Evolutionary conservation across 139 green algal species (phyloP).

Genomic region (Chlamydomonas sphaeroides): DNA sequence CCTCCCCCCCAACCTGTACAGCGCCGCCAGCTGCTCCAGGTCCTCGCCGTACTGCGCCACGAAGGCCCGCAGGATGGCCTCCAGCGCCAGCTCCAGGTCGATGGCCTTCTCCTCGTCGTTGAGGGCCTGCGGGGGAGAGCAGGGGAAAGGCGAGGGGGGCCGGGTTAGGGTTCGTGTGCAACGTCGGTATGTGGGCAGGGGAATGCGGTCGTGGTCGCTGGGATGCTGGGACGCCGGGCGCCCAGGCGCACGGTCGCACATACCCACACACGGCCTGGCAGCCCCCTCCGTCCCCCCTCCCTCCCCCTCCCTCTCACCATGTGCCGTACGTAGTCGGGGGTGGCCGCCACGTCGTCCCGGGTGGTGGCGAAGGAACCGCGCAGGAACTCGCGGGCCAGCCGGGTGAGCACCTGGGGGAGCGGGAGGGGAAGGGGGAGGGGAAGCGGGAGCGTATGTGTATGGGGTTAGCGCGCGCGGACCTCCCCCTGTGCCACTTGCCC

Average conservation of each 20-base stretch:
- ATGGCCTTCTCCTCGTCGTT: conserved; percentile 54
- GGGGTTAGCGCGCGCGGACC: too few species aligned
- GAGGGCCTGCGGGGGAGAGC: conserved; percentile 20
- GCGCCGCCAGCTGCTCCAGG: conserved; percentile 25
- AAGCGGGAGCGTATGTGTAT: too few species aligned
- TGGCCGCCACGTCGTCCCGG: conserved; percentile 46
- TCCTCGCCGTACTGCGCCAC: conserved; percentile 46
- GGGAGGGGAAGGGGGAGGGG: too few species aligned
- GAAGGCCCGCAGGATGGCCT: conserved; percentile 42
- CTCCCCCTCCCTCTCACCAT: conserved; percentile 20
- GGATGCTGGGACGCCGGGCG: too few species aligned
- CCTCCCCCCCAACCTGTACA: not conserved
- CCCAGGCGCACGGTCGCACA: not conserved
- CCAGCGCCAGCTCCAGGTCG: conserved; percentile 51
- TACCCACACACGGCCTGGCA: not conserved
- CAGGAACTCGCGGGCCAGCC: conserved; percentile 44
- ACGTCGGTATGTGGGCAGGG: too few species aligned
- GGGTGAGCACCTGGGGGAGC: conserved; percentile 5
- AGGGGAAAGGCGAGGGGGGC: not conserved
- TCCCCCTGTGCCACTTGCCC: too few species aligned
- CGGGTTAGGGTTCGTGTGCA: not conserved
- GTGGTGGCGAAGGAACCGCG: conserved; percentile 41
- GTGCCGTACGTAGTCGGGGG: conserved; percentile 30
- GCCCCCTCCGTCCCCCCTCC: too few species aligned
- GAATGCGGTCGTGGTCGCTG: too few species aligned